Conservation (phyloP, 2,329 filamentous ascomycete genomes). For the Albifimbria verrucaria region DNA sequence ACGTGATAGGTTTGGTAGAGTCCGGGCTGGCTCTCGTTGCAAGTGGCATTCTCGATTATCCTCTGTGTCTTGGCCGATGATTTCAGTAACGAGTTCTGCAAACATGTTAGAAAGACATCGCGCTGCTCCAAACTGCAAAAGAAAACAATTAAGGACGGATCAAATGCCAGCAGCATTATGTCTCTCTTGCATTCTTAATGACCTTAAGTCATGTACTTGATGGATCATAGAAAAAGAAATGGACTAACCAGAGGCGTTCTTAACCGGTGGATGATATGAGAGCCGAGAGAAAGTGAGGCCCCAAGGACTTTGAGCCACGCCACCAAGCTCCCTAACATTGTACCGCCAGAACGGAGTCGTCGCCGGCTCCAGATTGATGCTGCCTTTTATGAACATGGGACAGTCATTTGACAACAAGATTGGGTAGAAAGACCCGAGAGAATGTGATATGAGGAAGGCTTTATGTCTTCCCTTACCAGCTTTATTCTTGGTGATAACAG, state of each 20-base stretch:
- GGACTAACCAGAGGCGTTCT: slow-evolving; percentile 9
- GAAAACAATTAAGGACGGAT: too few species aligned
- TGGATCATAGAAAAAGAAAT: too few species aligned
- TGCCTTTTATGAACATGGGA: slow-evolving; percentile 11
- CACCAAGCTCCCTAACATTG: slow-evolving; percentile 10
- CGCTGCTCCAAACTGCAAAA: too few species aligned
- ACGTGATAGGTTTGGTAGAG: slow-evolving; percentile 13
- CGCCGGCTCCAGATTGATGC: slow-evolving; percentile 13
- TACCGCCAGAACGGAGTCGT: slow-evolving; percentile 16
- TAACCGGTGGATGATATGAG: slow-evolving; percentile 13
- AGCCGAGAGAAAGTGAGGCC: slow-evolving; percentile 12
- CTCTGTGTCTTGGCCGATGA: slow-evolving; percentile 11
- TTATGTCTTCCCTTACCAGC: slow-evolving; percentile 6
- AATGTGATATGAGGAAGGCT: slow-evolving; percentile 15
- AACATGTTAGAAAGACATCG: background rate
- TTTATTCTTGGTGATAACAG: slow-evolving; percentile 4
- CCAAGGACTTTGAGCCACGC: slow-evolving; percentile 8
- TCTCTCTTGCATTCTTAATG: too few species aligned
- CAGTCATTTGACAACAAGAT: slow-evolving; percentile 15
- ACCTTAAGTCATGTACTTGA: too few species aligned
- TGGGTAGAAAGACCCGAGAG: slow-evolving; percentile 11
- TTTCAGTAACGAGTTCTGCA: slow-evolving; percentile 8
- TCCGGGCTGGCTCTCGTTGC: slow-evolving; percentile 11
- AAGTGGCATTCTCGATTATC: slow-evolving; percentile 13
- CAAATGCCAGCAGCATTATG: too few species aligned